These are phyloP conservation scores for Oleoguttula mirabilis DNA, from an alignment of 495 filamentous ascomycete genomes.

Conservation along the genomic window DNA sequence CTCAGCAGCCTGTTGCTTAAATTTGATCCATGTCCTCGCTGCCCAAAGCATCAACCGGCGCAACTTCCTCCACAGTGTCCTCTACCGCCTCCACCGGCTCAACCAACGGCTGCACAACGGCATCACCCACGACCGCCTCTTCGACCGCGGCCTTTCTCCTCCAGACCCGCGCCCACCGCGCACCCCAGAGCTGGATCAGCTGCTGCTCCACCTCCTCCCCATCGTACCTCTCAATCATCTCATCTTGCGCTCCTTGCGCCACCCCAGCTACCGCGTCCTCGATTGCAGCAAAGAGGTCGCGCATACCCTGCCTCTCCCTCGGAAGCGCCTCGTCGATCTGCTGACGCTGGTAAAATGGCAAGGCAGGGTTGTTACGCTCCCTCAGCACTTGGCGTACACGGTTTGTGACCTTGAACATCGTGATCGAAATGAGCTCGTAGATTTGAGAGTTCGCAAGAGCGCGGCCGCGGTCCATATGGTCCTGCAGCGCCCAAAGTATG, in stretches of 20 bases:
- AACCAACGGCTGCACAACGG: slow-evolving; percentile 20
- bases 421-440: slow-evolving; percentile 81
- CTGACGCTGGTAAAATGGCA: slow-evolving; percentile 49
- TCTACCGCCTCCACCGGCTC: slow-evolving; percentile 10
- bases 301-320: slow-evolving; percentile 58
- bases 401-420: slow-evolving; percentile 82
- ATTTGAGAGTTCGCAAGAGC: slow-evolving; percentile 60
- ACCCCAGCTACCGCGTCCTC: slow-evolving; percentile 67
- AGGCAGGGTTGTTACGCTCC: slow-evolving; percentile 40
- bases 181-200: slow-evolving; percentile 68
- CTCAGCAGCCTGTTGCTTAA: too few species aligned
- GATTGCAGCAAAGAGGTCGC: slow-evolving; percentile 64
- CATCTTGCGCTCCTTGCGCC: slow-evolving; percentile 60
- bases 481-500: slow-evolving; percentile 72
- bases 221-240: slow-evolving; percentile 45
- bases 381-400: slow-evolving; percentile 73
- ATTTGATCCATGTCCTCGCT: too few species aligned
- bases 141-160: slow-evolving; percentile 71
- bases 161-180: slow-evolving; percentile 77
- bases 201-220: slow-evolving; percentile 40
- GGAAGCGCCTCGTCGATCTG: slow-evolving; percentile 53
- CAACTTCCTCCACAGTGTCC: too few species aligned
- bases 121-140: slow-evolving; percentile 43
- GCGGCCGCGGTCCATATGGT: slow-evolving; percentile 50
- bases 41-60: too few species aligned